Conservation (phyloP, 495 filamentous ascomycete species). For the Bacidia gigantensis region DNA sequence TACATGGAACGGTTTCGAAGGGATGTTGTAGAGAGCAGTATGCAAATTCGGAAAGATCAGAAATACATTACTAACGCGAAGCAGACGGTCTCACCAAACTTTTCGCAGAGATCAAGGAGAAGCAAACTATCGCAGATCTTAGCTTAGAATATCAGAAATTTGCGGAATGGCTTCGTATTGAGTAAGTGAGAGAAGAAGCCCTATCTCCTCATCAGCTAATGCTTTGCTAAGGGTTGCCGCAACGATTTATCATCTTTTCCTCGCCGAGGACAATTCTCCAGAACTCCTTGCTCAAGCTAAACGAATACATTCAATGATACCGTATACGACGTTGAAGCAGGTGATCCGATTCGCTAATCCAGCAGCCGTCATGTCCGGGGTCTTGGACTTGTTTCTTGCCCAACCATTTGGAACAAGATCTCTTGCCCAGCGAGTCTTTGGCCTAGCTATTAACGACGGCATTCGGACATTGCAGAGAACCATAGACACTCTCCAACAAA, state of each 20-base stretch:
- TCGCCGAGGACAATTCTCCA: conserved; percentile 94
- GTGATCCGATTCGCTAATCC: conserved; percentile 93
- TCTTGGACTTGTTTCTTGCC: conserved; percentile 88
- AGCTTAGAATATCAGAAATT: conserved; percentile 95
- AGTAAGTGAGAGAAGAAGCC: conserved; percentile 30
- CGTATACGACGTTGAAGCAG: conserved; percentile 87
- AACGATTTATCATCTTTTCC: conserved; percentile 91
- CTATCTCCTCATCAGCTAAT: not conserved
- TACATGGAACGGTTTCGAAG: conserved; percentile 86
- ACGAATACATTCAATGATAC: conserved; percentile 82
- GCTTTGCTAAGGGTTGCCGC: conserved; percentile 54
- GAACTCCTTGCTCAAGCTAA: conserved; percentile 91
- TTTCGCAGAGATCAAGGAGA: conserved; percentile 81
- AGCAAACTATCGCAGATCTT: conserved; percentile 71
- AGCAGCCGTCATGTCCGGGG: conserved; percentile 82
- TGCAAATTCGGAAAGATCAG: conserved; percentile 23
- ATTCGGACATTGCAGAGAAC: conserved; percentile 71
- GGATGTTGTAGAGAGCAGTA: conserved; percentile 67
- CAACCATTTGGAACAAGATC: conserved; percentile 86
- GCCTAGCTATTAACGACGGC: conserved; percentile 79
- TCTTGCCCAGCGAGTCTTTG: conserved; percentile 83
- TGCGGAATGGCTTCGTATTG: conserved; percentile 94
- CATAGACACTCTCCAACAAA: conserved; percentile 59
- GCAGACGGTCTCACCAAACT: conserved; percentile 80
- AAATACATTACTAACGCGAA: conserved; percentile 14